Base-by-base conservation (phyloP, 2,329 filamentous ascomycete genomes). In the Aspergillus sp. region DNA sequence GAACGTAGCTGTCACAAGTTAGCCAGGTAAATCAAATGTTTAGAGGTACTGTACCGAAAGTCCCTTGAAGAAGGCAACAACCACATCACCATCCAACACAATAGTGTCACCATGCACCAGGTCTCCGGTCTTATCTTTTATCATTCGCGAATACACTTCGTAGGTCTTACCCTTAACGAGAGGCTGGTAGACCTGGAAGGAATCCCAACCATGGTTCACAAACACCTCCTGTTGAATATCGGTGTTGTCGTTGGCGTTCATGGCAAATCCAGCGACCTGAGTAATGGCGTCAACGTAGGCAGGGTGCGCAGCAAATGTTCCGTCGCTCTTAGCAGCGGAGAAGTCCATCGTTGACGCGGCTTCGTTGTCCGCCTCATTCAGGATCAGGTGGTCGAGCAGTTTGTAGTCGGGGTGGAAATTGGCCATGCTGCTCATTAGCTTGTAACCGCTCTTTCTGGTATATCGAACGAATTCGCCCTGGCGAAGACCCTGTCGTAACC, bases 51-150 rank as follows among this genome's bases (percentile, higher is more conserved):
- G 40, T 55, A 67, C 63, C 47, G 59, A 58, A 50, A 68, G 52
- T n/a, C 17, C 56, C 52, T 52, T 52, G 45, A 62, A 69, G 53
- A 52, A 53, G 6, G 63, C 64, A 21, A 65, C 60, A 35, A 68
- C 53, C 8, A 21, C 27, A 21, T 52, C 50, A 5, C 50, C 50
- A 23, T 52, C 50, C 19, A 52, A 7, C 7, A 52, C 25, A 15
- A 43, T 21, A 14, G 25, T 35, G 27, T 52, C 50, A 14, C 50
- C 50, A 52, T 51, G 48, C 17, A 44, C 39, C 33, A 43, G 39
- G 5, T 54, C 43, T 3, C 43, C 43, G 4, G 25, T 47, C 12
- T 27, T 15, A 17, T 39, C 52, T 15, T 40, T 27, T 6, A n/a
- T 15, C 50, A 52, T 52, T 9, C 39, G 23, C 4, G 25, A 6